Evolutionary conservation across 352 stramenopile genomes (phyloP).

Genomic region (Globisporangium cederbergense): DNA sequence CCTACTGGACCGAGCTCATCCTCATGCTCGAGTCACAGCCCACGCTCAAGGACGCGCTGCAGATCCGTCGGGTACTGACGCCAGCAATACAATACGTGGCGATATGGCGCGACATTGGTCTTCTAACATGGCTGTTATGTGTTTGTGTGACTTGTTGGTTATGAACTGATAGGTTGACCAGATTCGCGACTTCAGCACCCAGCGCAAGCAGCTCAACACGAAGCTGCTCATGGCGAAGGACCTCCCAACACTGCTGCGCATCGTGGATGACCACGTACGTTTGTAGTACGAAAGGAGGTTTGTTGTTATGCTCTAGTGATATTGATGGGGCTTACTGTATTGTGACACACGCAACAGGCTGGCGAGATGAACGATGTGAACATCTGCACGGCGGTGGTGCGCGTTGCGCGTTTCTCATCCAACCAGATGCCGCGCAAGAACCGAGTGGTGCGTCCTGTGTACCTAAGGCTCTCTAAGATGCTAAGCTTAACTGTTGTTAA

Average conservation of each 20-base stretch:
- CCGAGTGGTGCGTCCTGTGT: slow-evolving; percentile 26
- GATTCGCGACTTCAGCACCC: slow-evolving; percentile 43
- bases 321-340: neutral
- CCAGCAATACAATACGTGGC: neutral
- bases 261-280: slow-evolving; percentile 67
- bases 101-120: neutral
- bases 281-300: too few species aligned
- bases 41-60: slow-evolving; percentile 55
- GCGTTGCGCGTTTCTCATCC: slow-evolving; percentile 35
- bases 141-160: neutral
- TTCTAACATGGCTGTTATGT: neutral
- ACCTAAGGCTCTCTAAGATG: neutral
- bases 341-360: slow-evolving; percentile 24
- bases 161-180: slow-evolving; percentile 45
- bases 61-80: slow-evolving; percentile 45
- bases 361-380: slow-evolving; percentile 59
- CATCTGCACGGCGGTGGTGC: slow-evolving; percentile 56
- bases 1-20: slow-evolving; percentile 77
- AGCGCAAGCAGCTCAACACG: slow-evolving; percentile 55
- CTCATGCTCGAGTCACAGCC: slow-evolving; percentile 73
- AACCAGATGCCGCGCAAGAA: slow-evolving; percentile 22
- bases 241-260: slow-evolving; percentile 44
- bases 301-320: neutral
- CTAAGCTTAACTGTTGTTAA: neutral
- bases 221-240: slow-evolving; percentile 63